Evolutionary conservation across 805 yeast species (phyloP), one percentile per base, ranked within the genome.

Genomic region (Candida nitratophila): DNA sequence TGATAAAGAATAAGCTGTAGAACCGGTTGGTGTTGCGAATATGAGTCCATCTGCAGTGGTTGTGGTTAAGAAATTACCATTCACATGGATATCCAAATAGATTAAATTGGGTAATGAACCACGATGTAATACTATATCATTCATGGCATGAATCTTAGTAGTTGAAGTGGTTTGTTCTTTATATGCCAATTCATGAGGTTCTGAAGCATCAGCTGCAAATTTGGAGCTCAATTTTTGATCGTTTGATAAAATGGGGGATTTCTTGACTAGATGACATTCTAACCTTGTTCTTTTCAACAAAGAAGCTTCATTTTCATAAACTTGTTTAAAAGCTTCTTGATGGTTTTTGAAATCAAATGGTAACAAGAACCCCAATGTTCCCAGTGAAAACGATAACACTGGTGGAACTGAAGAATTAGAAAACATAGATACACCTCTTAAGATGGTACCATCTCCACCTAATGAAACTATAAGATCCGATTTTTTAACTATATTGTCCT

Each of bases 401-500:
- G 98, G 98, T 1, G 98, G 98, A 3, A 87, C 93, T 29, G 68
- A 70, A 10, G 71, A 71, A 55, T 79, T 77, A 44, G 83, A 79
- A 57, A 90, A 90, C 53, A 79, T 68, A 5, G 93, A 79, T 0
- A 88, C 91, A 0, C 91, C 96, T 44, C 90, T 75, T 37, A 90
- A 63, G 44, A 88, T 87, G 0, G 97, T 90, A 5, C 98, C 98
- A 62, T 90, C 98, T 17, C 98, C 98, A n/a, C 98, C 98, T 34
- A 90, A 63, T 0, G 96, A 85, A 9, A 90, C 89, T 33, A 90
- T 66, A 37, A 90, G 61, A 57, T 90, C 98, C 0, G 96, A 77
- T 52, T 80, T 85, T 11, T 68, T 53, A 1, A 78, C 72, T 37
- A 88, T 77, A 10, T 80, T 83, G 11, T 68, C 64, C 16, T 62